These are phyloP conservation scores for Coniochaeta ligniaria DNA, from an alignment of 2,329 filamentous ascomycete genomes.

Conservation along the genomic window DNA sequence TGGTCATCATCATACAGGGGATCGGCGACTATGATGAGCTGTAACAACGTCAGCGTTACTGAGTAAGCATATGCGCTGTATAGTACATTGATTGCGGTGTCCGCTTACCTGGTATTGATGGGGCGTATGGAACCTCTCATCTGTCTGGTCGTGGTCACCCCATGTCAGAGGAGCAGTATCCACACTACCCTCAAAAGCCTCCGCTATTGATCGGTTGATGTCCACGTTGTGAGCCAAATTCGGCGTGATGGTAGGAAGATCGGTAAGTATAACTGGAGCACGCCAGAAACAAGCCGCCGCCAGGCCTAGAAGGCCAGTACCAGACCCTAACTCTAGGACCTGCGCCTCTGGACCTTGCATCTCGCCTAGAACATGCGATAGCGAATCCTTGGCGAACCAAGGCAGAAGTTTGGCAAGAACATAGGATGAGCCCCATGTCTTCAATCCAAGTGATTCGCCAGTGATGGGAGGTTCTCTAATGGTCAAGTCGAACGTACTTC, in stretches of 20 bases:
- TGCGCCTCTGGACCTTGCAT: constrained; percentile 20
- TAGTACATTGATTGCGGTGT: background rate
- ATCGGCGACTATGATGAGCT: constrained; percentile 79
- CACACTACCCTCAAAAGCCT: constrained; percentile 46
- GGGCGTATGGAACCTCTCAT: constrained; percentile 35
- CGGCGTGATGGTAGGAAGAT: constrained; percentile 73
- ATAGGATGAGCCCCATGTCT: constrained; percentile 93
- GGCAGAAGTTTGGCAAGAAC: constrained; percentile 69
- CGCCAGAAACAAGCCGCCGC: constrained; percentile 69
- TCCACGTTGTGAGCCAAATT: constrained; percentile 72
- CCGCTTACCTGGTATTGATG: constrained; percentile 44
- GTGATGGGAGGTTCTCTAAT: constrained; percentile 85
- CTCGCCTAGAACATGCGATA: constrained; percentile 33
- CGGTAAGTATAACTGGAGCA: constrained; percentile 65
- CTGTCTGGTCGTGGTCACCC: constrained; percentile 45
- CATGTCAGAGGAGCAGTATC: constrained; percentile 68
- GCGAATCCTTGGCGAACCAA: constrained; percentile 31
- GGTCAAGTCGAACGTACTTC: constrained; percentile 50
- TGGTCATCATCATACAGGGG: constrained; percentile 80
- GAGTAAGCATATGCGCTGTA: background rate
- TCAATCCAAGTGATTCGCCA: constrained; percentile 80
- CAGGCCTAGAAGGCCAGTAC: constrained; percentile 85
- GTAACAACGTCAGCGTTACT: background rate
- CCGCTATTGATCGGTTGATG: constrained; percentile 52
- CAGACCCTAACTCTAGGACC: constrained; percentile 76